Percentiles rank a stretch among this genome's conserved stretches.
These are phyloP conservation scores for Pseudogymnoascus sp. DNA, from an alignment of 2,329 filamentous ascomycete species.

Conservation along the genomic window DNA sequence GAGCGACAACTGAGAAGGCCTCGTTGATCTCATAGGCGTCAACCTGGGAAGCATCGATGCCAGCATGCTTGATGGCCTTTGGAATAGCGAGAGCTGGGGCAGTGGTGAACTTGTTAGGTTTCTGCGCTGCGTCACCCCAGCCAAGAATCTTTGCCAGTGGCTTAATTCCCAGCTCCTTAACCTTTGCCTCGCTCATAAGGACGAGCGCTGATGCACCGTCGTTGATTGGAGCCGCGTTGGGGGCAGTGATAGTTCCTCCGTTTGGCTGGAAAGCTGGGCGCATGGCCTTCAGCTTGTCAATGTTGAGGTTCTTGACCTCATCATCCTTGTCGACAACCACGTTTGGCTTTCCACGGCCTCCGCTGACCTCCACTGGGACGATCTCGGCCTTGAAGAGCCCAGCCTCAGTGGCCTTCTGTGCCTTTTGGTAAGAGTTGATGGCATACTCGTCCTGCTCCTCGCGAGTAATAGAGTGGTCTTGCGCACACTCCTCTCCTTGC, in stretches of 20 bases:
- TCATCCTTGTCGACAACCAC: conserved; percentile 78
- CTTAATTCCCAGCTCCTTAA: conserved; percentile 85
- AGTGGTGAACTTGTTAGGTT: conserved; percentile 92
- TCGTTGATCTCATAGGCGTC: conserved; percentile 99
- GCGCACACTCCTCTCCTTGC: conserved; percentile 81
- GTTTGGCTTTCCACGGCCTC: conserved; percentile 81
- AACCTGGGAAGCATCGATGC: conserved; percentile 65
- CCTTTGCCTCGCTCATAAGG: conserved; percentile 85
- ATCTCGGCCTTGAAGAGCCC: conserved; percentile 83
- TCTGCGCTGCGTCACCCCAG: conserved; percentile 89
- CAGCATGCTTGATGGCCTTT: conserved; percentile 94
- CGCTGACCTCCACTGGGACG: conserved; percentile 76
- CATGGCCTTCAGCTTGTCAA: conserved; percentile 74
- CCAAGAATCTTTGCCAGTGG: conserved; percentile 94
- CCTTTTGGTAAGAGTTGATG: conserved; percentile 90
- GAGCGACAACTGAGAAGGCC: conserved; percentile 91
- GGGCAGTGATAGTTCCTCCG: conserved; percentile 83
- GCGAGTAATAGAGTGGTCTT: conserved; percentile 71
- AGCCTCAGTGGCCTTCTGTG: conserved; percentile 72
- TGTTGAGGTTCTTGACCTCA: conserved; percentile 89
- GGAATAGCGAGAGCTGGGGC: conserved; percentile 89
- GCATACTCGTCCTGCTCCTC: conserved; percentile 93
- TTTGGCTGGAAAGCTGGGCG: conserved; percentile 74
- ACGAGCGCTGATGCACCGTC: conserved; percentile 90
- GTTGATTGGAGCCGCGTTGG: conserved; percentile 93